Evolutionary conservation across 805 yeast genomes (phyloP), one percentile per base, ranked within the genome.

Genomic region (Kodamaea neixiangensis): DNA sequence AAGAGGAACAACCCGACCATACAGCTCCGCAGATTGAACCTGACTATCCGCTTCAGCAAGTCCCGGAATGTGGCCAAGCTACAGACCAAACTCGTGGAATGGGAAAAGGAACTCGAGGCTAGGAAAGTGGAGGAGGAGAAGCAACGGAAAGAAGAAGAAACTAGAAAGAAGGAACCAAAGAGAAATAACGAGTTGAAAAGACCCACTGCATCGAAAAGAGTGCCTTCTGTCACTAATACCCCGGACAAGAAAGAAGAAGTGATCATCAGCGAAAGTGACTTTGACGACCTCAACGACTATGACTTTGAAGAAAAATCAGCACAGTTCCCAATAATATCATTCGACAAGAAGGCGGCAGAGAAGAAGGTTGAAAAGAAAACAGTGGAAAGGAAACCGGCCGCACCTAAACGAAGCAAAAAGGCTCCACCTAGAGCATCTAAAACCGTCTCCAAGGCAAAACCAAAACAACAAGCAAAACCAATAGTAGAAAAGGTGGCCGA

Each of bases 221-320:
- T 42, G 3, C 49, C 49, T 2, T 19, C 35, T 7, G 29, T 14
- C n/a, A 40, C 44, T 13, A 37, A 41, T 6, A 40, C 49, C 7
- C 45, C 45, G 54, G 29, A 58, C 58, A 50, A 37, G 7, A 50
- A 54, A 9, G 63, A 57, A 15, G 47, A 54, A 22, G 51, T 20
- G 14, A 63, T 63, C 14, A 70, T 71, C 25, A 65, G 68, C 47
- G 76, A 68, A 31, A 66, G 72, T 15, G 76, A 72, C 51, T 72
- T 72, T 51, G 76, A 71, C 38, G 73, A 66, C 47, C 57, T 72
- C 44, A 68, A 60, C 22, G 49, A 52, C 31, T 42, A 54, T 48
- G 37, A 54, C 50, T 13, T 44, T 29, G 38, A 35, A 21, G 50
- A 45, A 19, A 53, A 54, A 17, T 58, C 52, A 10, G 43, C 50